Conservation (phyloP, 257 asterid genomes). For the Salvia miltiorrhiza region DNA sequence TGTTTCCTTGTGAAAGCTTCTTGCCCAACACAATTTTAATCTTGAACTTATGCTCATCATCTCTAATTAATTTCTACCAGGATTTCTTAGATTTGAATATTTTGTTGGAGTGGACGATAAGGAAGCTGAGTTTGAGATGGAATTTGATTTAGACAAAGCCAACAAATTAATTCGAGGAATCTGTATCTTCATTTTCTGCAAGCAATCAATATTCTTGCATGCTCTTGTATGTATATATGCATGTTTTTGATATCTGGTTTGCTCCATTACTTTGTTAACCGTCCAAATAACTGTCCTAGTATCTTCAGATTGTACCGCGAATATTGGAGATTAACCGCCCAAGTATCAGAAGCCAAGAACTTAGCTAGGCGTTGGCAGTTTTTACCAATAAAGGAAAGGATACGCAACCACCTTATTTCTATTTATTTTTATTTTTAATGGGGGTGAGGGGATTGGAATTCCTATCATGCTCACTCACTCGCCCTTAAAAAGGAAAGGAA, state of each 20-base stretch:
- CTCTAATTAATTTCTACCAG: no score
- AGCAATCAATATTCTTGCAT: constrained; percentile 8
- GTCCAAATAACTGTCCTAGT: constrained; percentile 18
- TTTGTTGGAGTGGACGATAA: constrained; percentile 30
- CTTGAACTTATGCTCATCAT: constrained; percentile 32
- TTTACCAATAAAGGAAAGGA: neutral
- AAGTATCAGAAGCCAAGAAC: constrained; percentile 29
- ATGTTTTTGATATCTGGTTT: constrained; percentile 22
- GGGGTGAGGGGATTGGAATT: no score
- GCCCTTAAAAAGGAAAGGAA: no score
- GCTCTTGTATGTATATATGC: neutral
- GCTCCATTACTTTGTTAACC: constrained; percentile 40
- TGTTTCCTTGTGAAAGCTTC: constrained; percentile 47
- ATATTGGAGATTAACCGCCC: constrained; percentile 34
- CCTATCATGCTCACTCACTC: no score
- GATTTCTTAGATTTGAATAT: neutral
- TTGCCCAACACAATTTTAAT: constrained; percentile 18
- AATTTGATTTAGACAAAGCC: constrained; percentile 23
- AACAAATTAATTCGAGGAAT: constrained; percentile 14
- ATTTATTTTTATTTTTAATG: no score
- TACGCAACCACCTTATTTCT: no score
- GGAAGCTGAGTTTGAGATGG: constrained; percentile 40
- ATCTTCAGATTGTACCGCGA: constrained; percentile 7
- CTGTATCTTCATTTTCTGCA: neutral
- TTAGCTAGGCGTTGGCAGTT: constrained; percentile 8